These are phyloP conservation scores for Camellia oleifera DNA, from an alignment of 179 eudicot genomes.

Conservation along the genomic window DNA sequence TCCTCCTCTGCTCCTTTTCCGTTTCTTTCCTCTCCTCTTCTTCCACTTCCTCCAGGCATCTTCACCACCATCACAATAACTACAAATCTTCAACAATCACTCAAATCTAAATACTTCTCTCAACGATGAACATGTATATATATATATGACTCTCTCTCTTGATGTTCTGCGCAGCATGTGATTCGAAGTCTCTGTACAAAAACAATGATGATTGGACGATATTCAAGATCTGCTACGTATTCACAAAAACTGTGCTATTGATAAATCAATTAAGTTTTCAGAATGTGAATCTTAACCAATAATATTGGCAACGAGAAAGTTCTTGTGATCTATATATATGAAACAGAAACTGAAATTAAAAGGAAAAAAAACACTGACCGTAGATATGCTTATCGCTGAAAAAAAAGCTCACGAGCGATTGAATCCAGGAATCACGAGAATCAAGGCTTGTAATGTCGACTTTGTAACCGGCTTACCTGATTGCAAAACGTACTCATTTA, in stretches of 20 bases:
- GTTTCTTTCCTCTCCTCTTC: slow-evolving; percentile 15
- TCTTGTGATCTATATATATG: background rate
- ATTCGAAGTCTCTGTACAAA: background rate
- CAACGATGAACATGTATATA: background rate
- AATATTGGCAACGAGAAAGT: background rate
- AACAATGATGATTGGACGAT: background rate
- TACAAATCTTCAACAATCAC: background rate
- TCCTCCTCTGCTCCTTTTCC: background rate
- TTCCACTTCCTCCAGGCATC: slow-evolving; percentile 9
- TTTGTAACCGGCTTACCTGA: no score
- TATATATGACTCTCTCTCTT: background rate
- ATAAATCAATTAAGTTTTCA: background rate
- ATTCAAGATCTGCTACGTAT: background rate
- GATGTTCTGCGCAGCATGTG: background rate
- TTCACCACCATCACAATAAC: background rate
- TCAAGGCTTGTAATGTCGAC: background rate
- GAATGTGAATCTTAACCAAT: background rate
- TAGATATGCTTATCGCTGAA: background rate
- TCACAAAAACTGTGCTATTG: background rate
- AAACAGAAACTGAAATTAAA: background rate
- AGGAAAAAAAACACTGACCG: background rate
- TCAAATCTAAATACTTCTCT: background rate
- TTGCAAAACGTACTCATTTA: no score
- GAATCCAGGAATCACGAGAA: background rate
- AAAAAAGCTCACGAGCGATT: background rate